Evolutionary conservation across 2,329 filamentous ascomycete genomes (phyloP), one percentile per base, ranked within the genome.

Genomic region (Stemphylium beticola): DNA sequence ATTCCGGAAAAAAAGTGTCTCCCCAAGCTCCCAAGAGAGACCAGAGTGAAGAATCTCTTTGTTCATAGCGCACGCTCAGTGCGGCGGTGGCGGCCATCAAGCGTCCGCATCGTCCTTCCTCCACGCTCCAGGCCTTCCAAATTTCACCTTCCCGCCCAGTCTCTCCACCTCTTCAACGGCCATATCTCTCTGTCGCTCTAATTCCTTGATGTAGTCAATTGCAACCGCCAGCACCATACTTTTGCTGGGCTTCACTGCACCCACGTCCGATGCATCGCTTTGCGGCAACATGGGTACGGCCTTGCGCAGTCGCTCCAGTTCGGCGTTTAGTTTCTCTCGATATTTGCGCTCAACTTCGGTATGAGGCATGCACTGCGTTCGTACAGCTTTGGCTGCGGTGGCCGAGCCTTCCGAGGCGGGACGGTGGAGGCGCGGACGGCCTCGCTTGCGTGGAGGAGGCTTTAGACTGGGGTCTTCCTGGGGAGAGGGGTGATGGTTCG

Each of bases 261-360:
- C 58, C 4, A 46, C 53, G 24, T 58, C 57, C 4, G 54, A 39
- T 2, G 46, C 9, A 24, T 52, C 56, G 14, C 53, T 52, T 22
- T 61, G 64, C 5, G 64, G 62, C 7, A 68, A 39, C 29, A 63
- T 67, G 20, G 64, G 65, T 1, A 68, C 55, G 2, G 63, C 65
- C 17, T 51, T 50, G n/a, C 65, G 56, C 39, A 68, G 47, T 15
- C 65, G 55, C 47, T 68, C 65, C 20, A 68, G 55, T 46, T 67
- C 65, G 9, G 58, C 53, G 45, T 68, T 68, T 22, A 68, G 55
- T 32, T 66, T 65, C 47, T 57, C 55, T 12, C 55, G 45, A 26
- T 57, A 57, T 36, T 55, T 55, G 45, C 55, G 55, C 26, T 57
- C 66, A 45, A 50, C 65, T 55, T 68, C 60, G 36, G 64, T 68